phyloP scores from a whole-genome alignment of 495 filamentous ascomycete species.

The Pyrenula massariospora region DNA sequence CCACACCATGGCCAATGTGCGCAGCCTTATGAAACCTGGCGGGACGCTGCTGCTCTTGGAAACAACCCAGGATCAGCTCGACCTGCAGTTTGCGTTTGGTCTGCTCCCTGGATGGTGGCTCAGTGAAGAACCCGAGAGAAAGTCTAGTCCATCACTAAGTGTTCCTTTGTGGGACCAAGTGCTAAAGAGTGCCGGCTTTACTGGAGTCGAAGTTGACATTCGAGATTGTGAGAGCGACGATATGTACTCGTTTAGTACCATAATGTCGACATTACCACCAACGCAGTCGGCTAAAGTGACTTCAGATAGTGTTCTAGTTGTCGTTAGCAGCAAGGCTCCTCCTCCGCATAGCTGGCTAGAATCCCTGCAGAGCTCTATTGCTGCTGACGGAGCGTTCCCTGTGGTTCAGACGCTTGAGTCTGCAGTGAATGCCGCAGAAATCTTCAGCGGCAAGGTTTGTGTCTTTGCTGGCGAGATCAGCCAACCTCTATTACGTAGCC shows the following conservation, averaged over 20 bases:
- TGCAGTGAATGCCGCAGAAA: background rate
- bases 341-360: conserved; percentile 21
- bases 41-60: conserved; percentile 3
- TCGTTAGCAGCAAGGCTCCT: conserved; percentile 45
- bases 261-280: conserved; percentile 2
- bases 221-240: conserved; percentile 6
- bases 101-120: conserved; percentile 27
- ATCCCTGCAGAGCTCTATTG: background rate
- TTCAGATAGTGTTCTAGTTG: conserved; percentile 12
- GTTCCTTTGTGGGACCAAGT: conserved; percentile 4
- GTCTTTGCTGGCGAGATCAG: conserved; percentile 23
- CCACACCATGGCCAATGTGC: conserved; percentile 19
- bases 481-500: conserved; percentile 14
- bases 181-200: conserved; percentile 6
- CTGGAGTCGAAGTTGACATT: conserved; percentile 6
- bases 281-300: background rate
- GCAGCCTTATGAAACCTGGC: conserved; percentile 15
- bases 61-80: conserved; percentile 11
- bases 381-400: background rate
- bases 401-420: background rate
- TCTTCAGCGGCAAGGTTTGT: conserved; percentile 12
- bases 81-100: conserved; percentile 24
- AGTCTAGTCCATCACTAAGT: conserved; percentile 10
- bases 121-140: conserved; percentile 9
- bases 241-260: conserved; percentile 1